Evolutionary conservation across 2,329 filamentous ascomycete genomes (phyloP).

Genomic region (Colletotrichum sp.): DNA sequence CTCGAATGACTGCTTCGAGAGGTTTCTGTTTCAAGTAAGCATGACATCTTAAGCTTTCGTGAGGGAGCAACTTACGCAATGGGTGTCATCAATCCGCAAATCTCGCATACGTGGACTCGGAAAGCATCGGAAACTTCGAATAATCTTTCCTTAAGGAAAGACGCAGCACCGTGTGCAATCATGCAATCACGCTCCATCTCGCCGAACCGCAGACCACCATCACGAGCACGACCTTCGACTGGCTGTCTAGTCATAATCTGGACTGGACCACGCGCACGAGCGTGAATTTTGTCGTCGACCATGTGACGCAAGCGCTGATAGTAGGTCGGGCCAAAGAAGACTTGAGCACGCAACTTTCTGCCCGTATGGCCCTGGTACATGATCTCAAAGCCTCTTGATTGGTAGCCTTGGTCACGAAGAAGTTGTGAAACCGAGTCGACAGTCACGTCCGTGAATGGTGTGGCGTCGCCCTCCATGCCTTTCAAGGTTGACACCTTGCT

Average conservation of each 20-base stretch:
- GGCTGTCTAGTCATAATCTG: slow-evolving; percentile 98
- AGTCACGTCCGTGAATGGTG: slow-evolving; percentile 96
- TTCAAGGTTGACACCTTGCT: slow-evolving; percentile 94
- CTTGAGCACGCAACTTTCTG: slow-evolving; percentile 88
- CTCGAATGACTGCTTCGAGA: slow-evolving; percentile 95
- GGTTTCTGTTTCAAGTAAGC: slow-evolving; percentile 67
- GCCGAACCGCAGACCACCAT: slow-evolving; percentile 98
- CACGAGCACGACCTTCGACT: slow-evolving; percentile 96
- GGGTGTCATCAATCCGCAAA: slow-evolving; percentile 98
- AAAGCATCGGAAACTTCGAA: slow-evolving; percentile 99
- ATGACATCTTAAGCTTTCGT: background rate
- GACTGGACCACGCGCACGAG: slow-evolving; percentile 93
- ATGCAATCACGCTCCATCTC: slow-evolving; percentile 99
- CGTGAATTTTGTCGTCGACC: slow-evolving; percentile 99
- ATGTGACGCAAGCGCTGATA: slow-evolving; percentile 99
- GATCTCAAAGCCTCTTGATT: slow-evolving; percentile 95
- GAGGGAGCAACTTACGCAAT: slow-evolving; percentile 79
- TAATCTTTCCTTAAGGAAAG: slow-evolving; percentile 95
- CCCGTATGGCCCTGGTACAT: slow-evolving; percentile 99
- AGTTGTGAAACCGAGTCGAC: slow-evolving; percentile 91
- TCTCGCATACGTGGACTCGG: slow-evolving; percentile 97
- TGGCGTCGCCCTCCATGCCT: slow-evolving; percentile 96
- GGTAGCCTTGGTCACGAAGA: slow-evolving; percentile 88
- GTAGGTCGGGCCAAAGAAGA: slow-evolving; percentile 97
- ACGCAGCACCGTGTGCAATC: slow-evolving; percentile 98